phyloP scores from a whole-genome alignment of 2,329 filamentous ascomycete genomes.

The Aspergillus texensis region DNA sequence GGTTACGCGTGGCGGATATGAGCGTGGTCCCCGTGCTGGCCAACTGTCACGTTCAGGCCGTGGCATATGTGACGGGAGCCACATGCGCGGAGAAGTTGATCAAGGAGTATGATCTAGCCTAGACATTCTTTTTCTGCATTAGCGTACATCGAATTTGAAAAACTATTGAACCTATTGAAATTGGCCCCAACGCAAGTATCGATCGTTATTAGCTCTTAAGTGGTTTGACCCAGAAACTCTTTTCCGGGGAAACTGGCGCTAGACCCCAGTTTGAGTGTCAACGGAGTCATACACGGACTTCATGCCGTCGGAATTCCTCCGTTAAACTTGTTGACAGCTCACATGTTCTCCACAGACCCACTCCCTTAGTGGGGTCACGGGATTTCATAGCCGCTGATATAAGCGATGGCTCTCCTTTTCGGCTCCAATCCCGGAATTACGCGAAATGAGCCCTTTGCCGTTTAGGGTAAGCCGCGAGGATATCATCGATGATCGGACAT shows the following conservation, averaged over 20 bases:
- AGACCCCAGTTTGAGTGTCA: not conserved
- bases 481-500: not conserved
- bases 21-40: conserved; percentile 45
- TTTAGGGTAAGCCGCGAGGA: not conserved
- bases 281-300: not conserved
- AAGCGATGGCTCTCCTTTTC: not conserved
- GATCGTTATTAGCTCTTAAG: not conserved
- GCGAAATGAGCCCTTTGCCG: not conserved
- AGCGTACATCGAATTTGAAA: not conserved
- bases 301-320: not conserved
- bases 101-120: conserved; percentile 45
- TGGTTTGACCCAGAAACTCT: not conserved
- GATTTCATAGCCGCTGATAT: not conserved
- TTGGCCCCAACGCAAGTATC: not conserved
- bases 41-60: conserved; percentile 56
- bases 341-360: not conserved
- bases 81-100: conserved; percentile 56
- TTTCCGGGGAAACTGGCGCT: not conserved
- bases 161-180: not conserved
- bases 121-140: not conserved
- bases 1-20: conserved; percentile 47
- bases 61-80: conserved; percentile 57
- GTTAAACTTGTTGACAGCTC: not conserved
- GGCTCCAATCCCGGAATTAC: not conserved
- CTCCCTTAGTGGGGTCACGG: not conserved